Base-by-base conservation (phyloP, 768 basidiomycete genomes). In the Postia placenta region DNA sequence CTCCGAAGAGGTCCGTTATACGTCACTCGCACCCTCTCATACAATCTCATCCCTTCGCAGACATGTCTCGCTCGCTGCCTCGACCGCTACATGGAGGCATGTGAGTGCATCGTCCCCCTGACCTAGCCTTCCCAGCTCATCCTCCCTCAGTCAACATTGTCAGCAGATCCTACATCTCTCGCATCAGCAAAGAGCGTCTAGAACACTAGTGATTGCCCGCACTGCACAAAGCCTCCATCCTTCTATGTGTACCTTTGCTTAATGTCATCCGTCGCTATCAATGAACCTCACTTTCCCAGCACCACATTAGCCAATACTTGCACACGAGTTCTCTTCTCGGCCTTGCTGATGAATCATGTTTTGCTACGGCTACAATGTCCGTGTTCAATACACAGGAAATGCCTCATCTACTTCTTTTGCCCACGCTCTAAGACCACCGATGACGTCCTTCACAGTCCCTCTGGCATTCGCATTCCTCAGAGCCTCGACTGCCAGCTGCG, bases 361-460 rank as follows among this genome's bases (percentile, higher is more conserved):
- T n/a, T n/a, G n/a, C n/a, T n/a, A n/a, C n/a, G n/a, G n/a, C n/a
- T n/a, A n/a, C n/a, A n/a, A n/a, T n/a, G n/a, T n/a, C n/a, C n/a
- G 7, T 33, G 30, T 15, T 59, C 55, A 94, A 64, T 96, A 96
- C 12, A 89, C 64, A 24, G 93, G 93, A 62, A 97, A 94, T 19
- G 60, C 60, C 24, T 73, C 68, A 66, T 97, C 88, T 7, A 94
- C 79, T 14, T 85, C 67, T 52, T 66, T 73, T 42, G 84, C 74
- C 92, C 92, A 96, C 23, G 87, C 86, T 56, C 74, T 68, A 42
- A 96, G 67, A 1, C 94, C 94, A 19, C 94, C 93, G 6, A 88
- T 69, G 3, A 94, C 73, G 65, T 95, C 87, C 57, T 70, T 78
- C 15, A 87, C 69, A 28, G 69, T 57, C 4, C 61, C 51, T 2